These are phyloP conservation scores for Penicillium sp. DNA, from an alignment of 2,329 filamentous ascomycete species.

Conservation along the genomic window DNA sequence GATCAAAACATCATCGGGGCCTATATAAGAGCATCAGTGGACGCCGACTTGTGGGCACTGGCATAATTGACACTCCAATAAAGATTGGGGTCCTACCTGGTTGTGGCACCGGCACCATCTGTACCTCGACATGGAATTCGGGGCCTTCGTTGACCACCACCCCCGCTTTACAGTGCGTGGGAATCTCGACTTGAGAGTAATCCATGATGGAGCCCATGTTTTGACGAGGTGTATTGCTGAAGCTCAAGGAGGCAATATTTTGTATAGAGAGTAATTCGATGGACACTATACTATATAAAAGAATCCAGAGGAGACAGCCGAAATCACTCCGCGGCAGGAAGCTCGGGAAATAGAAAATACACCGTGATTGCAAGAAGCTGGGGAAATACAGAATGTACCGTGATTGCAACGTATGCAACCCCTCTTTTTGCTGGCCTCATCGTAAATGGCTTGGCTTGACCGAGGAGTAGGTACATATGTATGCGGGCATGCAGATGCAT, in stretches of 20 bases:
- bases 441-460: neutral
- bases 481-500: neutral
- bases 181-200: constrained; percentile 33
- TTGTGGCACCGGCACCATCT: constrained; percentile 51
- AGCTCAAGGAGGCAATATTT: too few relatives aligned
- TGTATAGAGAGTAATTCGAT: neutral
- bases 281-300: neutral
- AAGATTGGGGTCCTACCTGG: constrained; percentile 38
- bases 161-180: constrained; percentile 52
- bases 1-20: constrained; percentile 57
- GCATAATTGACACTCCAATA: neutral
- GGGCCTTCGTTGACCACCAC: constrained; percentile 54
- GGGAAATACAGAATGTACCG: constrained; percentile 5
- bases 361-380: neutral
- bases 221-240: neutral
- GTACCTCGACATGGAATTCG: constrained; percentile 50
- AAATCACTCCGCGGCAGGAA: neutral
- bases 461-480: neutral
- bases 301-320: too few relatives aligned
- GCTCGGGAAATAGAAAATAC: constrained; percentile 4
- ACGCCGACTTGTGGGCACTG: neutral
- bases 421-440: constrained; percentile 6
- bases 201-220: constrained; percentile 13
- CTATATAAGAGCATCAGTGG: constrained; percentile 27
- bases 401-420: constrained; percentile 1